Percentiles rank a stretch among this genome's conserved stretches.
Conservation (phyloP, 352 stramenopile genomes). For the Phytophthora lateralis region DNA sequence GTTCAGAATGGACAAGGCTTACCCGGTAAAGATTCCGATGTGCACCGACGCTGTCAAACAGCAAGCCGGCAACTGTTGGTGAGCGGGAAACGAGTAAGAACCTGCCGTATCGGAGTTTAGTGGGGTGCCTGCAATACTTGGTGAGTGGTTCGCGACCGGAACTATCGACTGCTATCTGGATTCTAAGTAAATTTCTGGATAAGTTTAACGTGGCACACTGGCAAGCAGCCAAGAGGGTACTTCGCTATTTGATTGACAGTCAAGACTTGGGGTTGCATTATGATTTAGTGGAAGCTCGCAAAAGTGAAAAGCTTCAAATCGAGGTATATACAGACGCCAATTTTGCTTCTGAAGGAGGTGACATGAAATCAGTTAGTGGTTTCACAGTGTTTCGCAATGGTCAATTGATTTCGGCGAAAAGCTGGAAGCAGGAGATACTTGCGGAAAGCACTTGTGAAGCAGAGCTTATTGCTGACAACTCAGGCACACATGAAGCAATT, state of each 20-base stretch:
- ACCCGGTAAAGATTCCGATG: slow-evolving; percentile 13
- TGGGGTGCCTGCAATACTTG: slow-evolving; percentile 20
- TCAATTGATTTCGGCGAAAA: slow-evolving; percentile 17
- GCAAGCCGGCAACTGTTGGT: background rate
- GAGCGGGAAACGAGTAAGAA: slow-evolving; percentile 9
- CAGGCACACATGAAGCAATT: slow-evolving; percentile 1
- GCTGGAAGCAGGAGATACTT: slow-evolving; percentile 16
- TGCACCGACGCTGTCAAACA: slow-evolving; percentile 9
- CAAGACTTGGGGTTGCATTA: slow-evolving; percentile 16
- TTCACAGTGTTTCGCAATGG: slow-evolving; percentile 19
- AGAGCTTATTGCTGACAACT: slow-evolving; percentile 15
- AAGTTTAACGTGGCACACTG: slow-evolving; percentile 7
- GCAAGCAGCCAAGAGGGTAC: slow-evolving; percentile 9
- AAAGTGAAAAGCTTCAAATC: slow-evolving; percentile 17
- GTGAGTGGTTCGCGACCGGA: slow-evolving; percentile 14
- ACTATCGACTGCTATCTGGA: slow-evolving; percentile 8
- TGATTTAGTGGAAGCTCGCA: slow-evolving; percentile 26
- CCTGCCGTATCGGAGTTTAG: slow-evolving; percentile 23
- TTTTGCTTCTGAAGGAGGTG: slow-evolving; percentile 14
- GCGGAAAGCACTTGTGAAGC: slow-evolving; percentile 15
- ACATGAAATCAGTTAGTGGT: slow-evolving; percentile 13
- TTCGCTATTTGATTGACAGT: slow-evolving; percentile 9
- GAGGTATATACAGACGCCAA: slow-evolving; percentile 20
- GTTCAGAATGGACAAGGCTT: slow-evolving; percentile 6
- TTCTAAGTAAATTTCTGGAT: slow-evolving; percentile 14